Evolutionary conservation across 2,329 filamentous ascomycete species (phyloP).

Genomic region (Moelleriella libera): DNA sequence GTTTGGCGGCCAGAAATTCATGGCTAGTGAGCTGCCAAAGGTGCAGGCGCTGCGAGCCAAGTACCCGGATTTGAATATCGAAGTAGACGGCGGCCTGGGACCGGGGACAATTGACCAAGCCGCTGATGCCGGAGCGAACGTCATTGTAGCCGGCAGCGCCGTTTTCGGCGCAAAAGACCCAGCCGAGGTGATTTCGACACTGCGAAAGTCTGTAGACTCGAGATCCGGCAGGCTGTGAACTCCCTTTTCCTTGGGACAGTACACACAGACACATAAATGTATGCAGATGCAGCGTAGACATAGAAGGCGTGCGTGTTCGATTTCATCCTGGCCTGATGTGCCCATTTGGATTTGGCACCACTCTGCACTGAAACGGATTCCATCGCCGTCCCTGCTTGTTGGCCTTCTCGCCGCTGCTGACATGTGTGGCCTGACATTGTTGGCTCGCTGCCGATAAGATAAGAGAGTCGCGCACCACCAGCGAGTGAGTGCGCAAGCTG

Average conservation of each 20-base stretch:
- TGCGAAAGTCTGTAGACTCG: constrained; percentile 67
- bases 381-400: too few species aligned
- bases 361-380: too few species aligned
- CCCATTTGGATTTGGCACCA: too few species aligned
- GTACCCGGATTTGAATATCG: constrained; percentile 90
- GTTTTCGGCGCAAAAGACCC: constrained; percentile 90
- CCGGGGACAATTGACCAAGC: constrained; percentile 85
- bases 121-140: constrained; percentile 89
- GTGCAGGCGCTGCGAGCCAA: constrained; percentile 67
- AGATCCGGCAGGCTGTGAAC: constrained; percentile 23
- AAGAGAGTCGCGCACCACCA: too few species aligned
- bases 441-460: too few species aligned
- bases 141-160: constrained; percentile 92
- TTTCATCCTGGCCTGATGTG: too few species aligned
- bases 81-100: constrained; percentile 88
- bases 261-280: too few species aligned
- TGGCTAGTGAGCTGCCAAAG: constrained; percentile 90
- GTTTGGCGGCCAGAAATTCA: constrained; percentile 97
- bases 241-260: neutral
- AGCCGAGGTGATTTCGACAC: constrained; percentile 66
- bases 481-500: too few species aligned
- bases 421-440: too few species aligned
- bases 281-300: too few species aligned
- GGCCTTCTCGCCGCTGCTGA: too few species aligned
- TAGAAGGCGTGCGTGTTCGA: too few species aligned